A percentile compares a stretch with the other conserved stretches of the same genome.
phyloP scores from a whole-genome alignment of 192 early-diverging fungal genomes.

The Gigaspora rosea region DNA sequence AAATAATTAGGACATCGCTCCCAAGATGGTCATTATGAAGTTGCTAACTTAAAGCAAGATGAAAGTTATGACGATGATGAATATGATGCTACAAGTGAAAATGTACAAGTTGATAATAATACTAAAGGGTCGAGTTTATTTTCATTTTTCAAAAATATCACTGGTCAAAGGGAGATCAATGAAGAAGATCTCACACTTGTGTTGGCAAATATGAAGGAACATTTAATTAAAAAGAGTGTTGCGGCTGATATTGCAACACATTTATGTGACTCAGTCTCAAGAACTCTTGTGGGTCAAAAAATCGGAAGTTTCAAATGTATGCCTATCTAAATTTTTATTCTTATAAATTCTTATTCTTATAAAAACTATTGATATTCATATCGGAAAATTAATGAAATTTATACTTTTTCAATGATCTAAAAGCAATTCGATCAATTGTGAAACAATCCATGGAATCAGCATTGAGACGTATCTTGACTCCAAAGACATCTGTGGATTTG shows the following conservation, averaged over 20 bases:
- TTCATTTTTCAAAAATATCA: constrained; percentile 72
- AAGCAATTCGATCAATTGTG: constrained; percentile 64
- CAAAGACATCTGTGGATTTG: constrained; percentile 85
- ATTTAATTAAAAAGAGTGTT: constrained; percentile 91
- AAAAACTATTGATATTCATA: too few species aligned
- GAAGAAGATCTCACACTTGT: constrained; percentile 73
- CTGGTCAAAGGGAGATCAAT: constrained; percentile 71
- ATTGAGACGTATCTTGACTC: constrained; percentile 87
- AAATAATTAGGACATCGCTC: constrained; percentile 59
- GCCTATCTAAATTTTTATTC: too few species aligned
- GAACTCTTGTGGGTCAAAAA: constrained; percentile 72
- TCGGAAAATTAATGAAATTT: too few species aligned
- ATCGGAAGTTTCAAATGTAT: constrained; percentile 76
- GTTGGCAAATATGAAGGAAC: constrained; percentile 88
- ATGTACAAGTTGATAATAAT: constrained; percentile 26
- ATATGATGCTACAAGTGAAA: constrained; percentile 38
- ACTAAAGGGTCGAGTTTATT: constrained; percentile 52
- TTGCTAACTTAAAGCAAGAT: constrained; percentile 66
- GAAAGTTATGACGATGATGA: constrained; percentile 54
- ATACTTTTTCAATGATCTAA: not conserved
- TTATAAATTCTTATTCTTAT: too few species aligned
- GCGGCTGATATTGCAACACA: constrained; percentile 85
- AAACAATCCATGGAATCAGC: constrained; percentile 80
- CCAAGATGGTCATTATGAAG: constrained; percentile 74
- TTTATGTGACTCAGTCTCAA: constrained; percentile 77